Conservation (phyloP, 2,329 filamentous ascomycete genomes). For the Hymenoscyphus albidus region DNA sequence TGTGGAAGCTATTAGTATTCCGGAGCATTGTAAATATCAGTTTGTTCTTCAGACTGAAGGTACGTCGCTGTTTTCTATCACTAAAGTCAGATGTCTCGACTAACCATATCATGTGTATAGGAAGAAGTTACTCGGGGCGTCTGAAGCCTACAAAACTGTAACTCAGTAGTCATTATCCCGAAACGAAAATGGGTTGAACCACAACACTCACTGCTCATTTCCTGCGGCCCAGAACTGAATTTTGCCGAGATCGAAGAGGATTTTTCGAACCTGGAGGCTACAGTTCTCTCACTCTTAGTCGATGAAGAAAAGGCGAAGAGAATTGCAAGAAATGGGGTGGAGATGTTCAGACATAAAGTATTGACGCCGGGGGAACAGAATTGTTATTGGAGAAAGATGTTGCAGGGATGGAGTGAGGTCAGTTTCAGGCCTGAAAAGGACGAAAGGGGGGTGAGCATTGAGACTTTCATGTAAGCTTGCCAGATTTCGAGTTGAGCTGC, state of each 20-base stretch:
- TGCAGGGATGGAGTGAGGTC: slow-evolving; percentile 18
- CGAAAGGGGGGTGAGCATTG: slow-evolving; percentile 18
- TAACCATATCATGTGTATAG: neutral
- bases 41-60: slow-evolving; percentile 51
- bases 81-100: too few species aligned
- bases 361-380: slow-evolving; percentile 51
- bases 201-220: slow-evolving; percentile 20
- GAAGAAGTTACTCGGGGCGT: slow-evolving; percentile 48
- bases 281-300: slow-evolving; percentile 40
- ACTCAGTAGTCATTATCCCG: slow-evolving; percentile 15
- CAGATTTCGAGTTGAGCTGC: neutral
- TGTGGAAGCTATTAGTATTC: slow-evolving; percentile 39
- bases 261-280: slow-evolving; percentile 37
- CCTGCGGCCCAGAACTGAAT: slow-evolving; percentile 44
- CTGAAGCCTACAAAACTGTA: slow-evolving; percentile 47
- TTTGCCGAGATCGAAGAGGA: slow-evolving; percentile 46
- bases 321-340: slow-evolving; percentile 40
- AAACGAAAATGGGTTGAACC: slow-evolving; percentile 20
- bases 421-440: slow-evolving; percentile 17
- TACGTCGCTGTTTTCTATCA: neutral
- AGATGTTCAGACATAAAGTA: slow-evolving; percentile 43
- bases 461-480: slow-evolving; percentile 17
- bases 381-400: slow-evolving; percentile 44
- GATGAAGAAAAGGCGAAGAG: slow-evolving; percentile 42
- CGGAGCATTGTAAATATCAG: slow-evolving; percentile 52